phyloP scores from a whole-genome alignment of 495 filamentous ascomycete genomes.

The Neurospora sp. region DNA sequence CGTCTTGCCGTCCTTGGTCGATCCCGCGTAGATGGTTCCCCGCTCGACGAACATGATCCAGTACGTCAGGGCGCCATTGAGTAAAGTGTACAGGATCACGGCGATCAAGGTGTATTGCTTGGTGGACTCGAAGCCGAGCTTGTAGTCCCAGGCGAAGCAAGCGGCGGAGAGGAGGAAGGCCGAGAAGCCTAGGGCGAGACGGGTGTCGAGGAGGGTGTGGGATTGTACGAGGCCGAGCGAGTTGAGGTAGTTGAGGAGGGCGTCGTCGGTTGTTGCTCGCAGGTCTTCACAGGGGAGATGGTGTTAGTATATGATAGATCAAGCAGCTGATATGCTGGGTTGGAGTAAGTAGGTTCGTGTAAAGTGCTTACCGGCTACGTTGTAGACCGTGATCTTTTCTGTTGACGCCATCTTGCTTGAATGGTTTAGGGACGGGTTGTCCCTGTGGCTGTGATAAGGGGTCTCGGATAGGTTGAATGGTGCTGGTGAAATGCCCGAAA shows the following conservation, averaged over 20 bases:
- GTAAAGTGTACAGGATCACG: slow-evolving; percentile 65
- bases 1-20: slow-evolving; percentile 39
- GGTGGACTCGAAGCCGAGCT: slow-evolving; percentile 75
- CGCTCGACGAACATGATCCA: slow-evolving; percentile 86
- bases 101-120: slow-evolving; percentile 65
- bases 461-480: neutral
- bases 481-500: neutral
- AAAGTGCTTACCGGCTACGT: slow-evolving; percentile 45
- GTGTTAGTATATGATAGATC: neutral
- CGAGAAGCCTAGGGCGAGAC: slow-evolving; percentile 70
- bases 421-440: neutral
- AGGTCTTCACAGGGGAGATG: slow-evolving; percentile 50
- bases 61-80: slow-evolving; percentile 69
- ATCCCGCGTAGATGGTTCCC: slow-evolving; percentile 69
- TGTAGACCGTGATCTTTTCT: slow-evolving; percentile 58
- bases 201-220: slow-evolving; percentile 70
- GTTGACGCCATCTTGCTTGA: slow-evolving; percentile 31
- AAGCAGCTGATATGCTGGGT: no score
- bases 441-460: neutral
- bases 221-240: slow-evolving; percentile 63
- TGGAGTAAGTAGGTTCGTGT: neutral
- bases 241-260: slow-evolving; percentile 83
- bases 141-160: slow-evolving; percentile 86
- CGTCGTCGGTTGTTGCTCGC: slow-evolving; percentile 93
- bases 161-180: slow-evolving; percentile 70